A percentile compares a stretch with the other conserved stretches of the same genome.
Evolutionary conservation across 768 basidiomycete species (phyloP).

Genomic region (Podaxis sp.): DNA sequence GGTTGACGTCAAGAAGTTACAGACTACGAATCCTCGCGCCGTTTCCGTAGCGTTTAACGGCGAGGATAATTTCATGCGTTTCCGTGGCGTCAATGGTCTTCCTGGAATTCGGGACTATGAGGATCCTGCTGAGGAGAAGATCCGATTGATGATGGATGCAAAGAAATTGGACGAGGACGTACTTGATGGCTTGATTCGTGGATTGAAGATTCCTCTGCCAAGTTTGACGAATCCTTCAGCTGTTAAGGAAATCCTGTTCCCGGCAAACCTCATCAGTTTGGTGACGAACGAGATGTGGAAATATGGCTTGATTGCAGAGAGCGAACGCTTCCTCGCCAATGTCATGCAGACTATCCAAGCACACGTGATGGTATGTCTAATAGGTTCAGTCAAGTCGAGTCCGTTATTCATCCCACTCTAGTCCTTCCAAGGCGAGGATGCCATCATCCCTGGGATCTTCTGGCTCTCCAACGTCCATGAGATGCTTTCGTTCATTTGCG

Average conservation of each 20-base stretch:
- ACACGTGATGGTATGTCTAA: constrained; percentile 86
- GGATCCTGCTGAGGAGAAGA: constrained; percentile 93
- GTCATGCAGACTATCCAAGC: constrained; percentile 98
- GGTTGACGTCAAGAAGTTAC: constrained; percentile 66
- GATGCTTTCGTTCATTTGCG: constrained; percentile 97
- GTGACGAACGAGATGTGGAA: constrained; percentile 99
- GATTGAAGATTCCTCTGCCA: constrained; percentile 89
- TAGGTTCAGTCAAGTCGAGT: not conserved
- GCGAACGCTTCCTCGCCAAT: constrained; percentile 96
- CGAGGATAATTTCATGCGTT: constrained; percentile 67
- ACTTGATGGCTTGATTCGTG: constrained; percentile 81
- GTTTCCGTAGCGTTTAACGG: constrained; percentile 88
- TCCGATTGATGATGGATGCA: constrained; percentile 85
- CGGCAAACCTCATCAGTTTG: constrained; percentile 94
- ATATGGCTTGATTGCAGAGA: constrained; percentile 93
- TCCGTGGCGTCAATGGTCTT: constrained; percentile 55
- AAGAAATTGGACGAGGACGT: constrained; percentile 93
- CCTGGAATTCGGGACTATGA: constrained; percentile 74
- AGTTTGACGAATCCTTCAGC: constrained; percentile 88
- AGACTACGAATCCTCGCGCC: constrained; percentile 72
- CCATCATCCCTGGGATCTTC: constrained; percentile 94
- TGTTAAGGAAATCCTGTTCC: constrained; percentile 97
- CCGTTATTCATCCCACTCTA: constrained; percentile 21
- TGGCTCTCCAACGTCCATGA: constrained; percentile 99
- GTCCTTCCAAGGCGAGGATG: constrained; percentile 92